Base-by-base conservation (phyloP, 805 yeast species). In the Blastobotrys parvus region DNA sequence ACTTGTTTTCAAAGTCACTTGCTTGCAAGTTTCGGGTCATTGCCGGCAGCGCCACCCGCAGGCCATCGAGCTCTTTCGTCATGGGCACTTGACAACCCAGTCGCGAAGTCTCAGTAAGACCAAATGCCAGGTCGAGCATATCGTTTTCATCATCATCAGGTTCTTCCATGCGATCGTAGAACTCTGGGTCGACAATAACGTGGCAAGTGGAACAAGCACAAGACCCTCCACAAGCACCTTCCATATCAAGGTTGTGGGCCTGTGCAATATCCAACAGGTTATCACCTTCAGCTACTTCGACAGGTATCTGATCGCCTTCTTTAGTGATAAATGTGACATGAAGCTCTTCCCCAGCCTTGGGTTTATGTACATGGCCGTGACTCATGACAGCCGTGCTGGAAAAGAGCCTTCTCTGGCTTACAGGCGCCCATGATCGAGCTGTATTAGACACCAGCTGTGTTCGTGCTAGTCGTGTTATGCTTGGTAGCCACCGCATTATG, bases 201-300 rank as follows among this genome's bases (percentile, higher is more conserved):
- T 92, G 98, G 60, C 98, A 92, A 0, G 98, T 92, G 3, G 97
- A 88, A 62, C 98, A 92, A 1, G 98, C 98, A 70, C 98, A 92
- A 3, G 97, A 87, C 3, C 97, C 98, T 18, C 98, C 98, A 65
- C 98, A 92, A 0, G 98, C 98, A 36, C 86, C 71, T 62, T 92
- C 98, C 92, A 92, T 89, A 52, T 92, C 98, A 45, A 92, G 64
- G 55, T 89, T 82, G 59, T 89, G 66, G 2, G 92, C 94, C 65
- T 92, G 97, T 4, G 97, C 98, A 44, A 92, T 87, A 60, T 92
- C 98, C 60, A 92, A 67, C 21, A 92, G 59, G 30, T 88, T 78
- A 59, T 92, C 98, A 11, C 97, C 97, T 53, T 82, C 95, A 2
- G 90, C 81, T 1, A 82, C 97, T 57, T 88, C 96, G 54, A 75